These are phyloP conservation scores for Chaetomium sp. DNA, from an alignment of 2,329 filamentous ascomycete genomes.

Conservation along the genomic window DNA sequence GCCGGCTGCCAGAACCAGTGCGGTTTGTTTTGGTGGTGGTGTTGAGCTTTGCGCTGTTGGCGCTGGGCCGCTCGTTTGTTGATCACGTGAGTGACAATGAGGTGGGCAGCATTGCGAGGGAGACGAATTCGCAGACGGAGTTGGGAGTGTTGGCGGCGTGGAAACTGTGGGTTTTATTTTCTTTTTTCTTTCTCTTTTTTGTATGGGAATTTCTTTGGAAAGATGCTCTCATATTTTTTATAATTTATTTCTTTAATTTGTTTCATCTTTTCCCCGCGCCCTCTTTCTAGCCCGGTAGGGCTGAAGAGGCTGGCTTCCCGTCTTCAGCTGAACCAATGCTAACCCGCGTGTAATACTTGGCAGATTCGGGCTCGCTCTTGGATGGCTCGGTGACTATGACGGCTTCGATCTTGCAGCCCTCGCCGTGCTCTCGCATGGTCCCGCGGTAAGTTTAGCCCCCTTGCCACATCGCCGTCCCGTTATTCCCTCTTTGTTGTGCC, in stretches of 20 bases:
- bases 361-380: conserved; percentile 63
- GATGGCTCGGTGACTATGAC: conserved; percentile 70
- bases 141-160: conserved; percentile 48
- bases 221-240: conserved; percentile 6
- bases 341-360: conserved; percentile 29
- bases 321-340: conserved; percentile 17
- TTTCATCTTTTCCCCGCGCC: too few relatives aligned
- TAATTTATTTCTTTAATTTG: too few relatives aligned
- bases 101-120: conserved; percentile 60
- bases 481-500: too few relatives aligned
- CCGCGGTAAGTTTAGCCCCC: conserved; percentile 46
- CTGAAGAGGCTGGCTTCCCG: conserved; percentile 26
- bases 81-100: conserved; percentile 57
- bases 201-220: neutral
- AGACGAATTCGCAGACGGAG: conserved; percentile 46
- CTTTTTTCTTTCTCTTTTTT: neutral
- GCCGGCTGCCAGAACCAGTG: conserved; percentile 38
- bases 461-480: neutral
- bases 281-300: conserved; percentile 10
- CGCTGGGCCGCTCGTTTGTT: conserved; percentile 56
- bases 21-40: conserved; percentile 48
- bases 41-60: conserved; percentile 56
- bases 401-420: conserved; percentile 62
- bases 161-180: conserved; percentile 44
- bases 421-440: conserved; percentile 65